Evolutionary conservation across 1,139 yeast genomes (phyloP).

Genomic region (Hyphopichia buzzinii): DNA sequence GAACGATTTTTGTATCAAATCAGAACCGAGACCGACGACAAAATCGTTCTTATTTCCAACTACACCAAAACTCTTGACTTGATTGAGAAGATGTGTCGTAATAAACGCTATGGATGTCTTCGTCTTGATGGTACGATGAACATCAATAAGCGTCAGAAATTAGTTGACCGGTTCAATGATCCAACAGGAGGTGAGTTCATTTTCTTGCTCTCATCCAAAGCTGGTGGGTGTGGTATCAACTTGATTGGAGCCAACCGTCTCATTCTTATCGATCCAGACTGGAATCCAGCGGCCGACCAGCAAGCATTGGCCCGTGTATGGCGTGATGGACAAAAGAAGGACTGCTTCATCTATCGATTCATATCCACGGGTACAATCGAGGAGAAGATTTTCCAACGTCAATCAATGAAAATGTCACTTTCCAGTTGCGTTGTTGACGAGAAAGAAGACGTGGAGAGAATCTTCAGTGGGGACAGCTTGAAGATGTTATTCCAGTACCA

Average conservation of each 20-base stretch:
- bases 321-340: constrained; percentile 99
- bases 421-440: constrained; percentile 98
- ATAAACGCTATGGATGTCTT: constrained; percentile 69
- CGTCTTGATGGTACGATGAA: constrained; percentile 92
- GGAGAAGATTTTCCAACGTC: constrained; percentile 94
- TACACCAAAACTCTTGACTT: constrained; percentile 92
- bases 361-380: constrained; percentile 95
- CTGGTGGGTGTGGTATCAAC: constrained; percentile 99
- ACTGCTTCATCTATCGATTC: constrained; percentile 90
- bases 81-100: constrained; percentile 81
- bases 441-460: constrained; percentile 89
- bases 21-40: constrained; percentile 80
- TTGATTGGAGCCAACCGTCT: constrained; percentile 93
- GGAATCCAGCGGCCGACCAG: constrained; percentile 99
- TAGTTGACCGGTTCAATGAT: constrained; percentile 88
- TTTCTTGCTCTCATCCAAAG: constrained; percentile 87
- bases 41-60: constrained; percentile 89
- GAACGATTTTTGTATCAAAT: constrained; percentile 78
- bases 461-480: constrained; percentile 80
- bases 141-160: constrained; percentile 87
- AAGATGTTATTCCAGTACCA: constrained; percentile 73
- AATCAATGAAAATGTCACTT: constrained; percentile 90
- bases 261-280: constrained; percentile 89
- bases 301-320: constrained; percentile 97
- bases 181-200: constrained; percentile 89